Percentiles rank a stretch among this genome's conserved stretches.
Evolutionary conservation across 495 filamentous ascomycete genomes (phyloP).

Genomic region (Tuber borchii): DNA sequence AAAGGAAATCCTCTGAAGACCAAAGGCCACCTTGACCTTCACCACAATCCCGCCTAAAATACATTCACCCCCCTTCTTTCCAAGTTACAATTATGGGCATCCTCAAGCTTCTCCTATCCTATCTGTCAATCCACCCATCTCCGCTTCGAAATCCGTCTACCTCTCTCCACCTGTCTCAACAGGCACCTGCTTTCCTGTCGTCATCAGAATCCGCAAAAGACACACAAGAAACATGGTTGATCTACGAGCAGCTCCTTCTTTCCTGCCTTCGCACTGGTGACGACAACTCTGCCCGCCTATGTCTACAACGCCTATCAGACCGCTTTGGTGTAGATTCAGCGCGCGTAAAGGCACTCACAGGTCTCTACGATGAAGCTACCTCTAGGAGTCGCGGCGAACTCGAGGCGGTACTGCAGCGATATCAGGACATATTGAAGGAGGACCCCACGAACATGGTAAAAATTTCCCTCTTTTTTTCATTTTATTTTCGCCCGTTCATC

Average conservation of each 20-base stretch:
- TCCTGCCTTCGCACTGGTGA: slow-evolving; percentile 82
- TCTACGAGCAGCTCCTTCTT: slow-evolving; percentile 77
- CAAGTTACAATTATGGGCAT: slow-evolving; percentile 26
- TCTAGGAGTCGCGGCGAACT: slow-evolving; percentile 59
- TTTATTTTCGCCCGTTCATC: slow-evolving; percentile 5
- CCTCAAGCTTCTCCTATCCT: slow-evolving; percentile 35
- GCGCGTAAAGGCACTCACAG: slow-evolving; percentile 70
- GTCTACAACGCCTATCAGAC: slow-evolving; percentile 62
- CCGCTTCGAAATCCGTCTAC: slow-evolving; percentile 35
- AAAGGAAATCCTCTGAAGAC: neutral
- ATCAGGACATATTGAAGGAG: slow-evolving; percentile 64
- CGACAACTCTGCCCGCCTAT: slow-evolving; percentile 64
- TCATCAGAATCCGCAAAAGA: slow-evolving; percentile 53
- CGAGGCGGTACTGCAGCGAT: slow-evolving; percentile 62
- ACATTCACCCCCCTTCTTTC: neutral
- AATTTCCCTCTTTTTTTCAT: slow-evolving; percentile 22
- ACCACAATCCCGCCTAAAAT: neutral
- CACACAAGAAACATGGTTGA: slow-evolving; percentile 67
- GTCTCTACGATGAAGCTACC: slow-evolving; percentile 77
- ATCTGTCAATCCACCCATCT: slow-evolving; percentile 36
- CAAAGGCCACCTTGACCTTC: slow-evolving; percentile 6
- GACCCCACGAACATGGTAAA: slow-evolving; percentile 76
- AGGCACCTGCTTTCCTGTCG: slow-evolving; percentile 64
- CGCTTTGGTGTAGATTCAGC: slow-evolving; percentile 81
- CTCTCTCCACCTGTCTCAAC: slow-evolving; percentile 67